A percentile compares a stretch with the other conserved stretches of the same genome.
Conservation (phyloP, 441 rosid genomes). For the Croton setiger region DNA sequence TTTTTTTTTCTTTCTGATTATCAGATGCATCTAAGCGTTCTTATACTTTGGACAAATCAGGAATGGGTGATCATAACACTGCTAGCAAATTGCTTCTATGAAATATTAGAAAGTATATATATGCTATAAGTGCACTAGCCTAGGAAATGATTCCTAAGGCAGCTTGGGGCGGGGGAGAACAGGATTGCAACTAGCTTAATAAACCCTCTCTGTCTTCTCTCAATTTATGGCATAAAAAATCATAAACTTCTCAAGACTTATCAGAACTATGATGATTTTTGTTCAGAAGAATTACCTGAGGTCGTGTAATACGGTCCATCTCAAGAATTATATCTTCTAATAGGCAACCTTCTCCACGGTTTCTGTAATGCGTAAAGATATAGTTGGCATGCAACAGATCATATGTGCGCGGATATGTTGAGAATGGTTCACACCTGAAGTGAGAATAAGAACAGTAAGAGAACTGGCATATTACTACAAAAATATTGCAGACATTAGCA, state of each 20-base stretch:
- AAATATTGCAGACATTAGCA: slow-evolving; percentile 5
- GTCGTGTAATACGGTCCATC: slow-evolving; percentile 84
- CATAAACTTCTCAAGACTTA: too few relatives aligned
- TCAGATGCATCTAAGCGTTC: neutral
- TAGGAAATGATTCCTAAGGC: too few relatives aligned
- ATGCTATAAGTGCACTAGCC: too few relatives aligned
- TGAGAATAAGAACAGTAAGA: slow-evolving; percentile 6
- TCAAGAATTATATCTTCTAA: slow-evolving; percentile 86
- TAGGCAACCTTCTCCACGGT: slow-evolving; percentile 56
- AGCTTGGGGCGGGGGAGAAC: neutral
- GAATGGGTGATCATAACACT: too few relatives aligned
- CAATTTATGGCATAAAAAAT: too few relatives aligned
- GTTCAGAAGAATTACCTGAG: slow-evolving; percentile 52
- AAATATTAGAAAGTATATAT: too few relatives aligned
- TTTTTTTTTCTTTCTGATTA: neutral
- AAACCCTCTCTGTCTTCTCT: too few relatives aligned
- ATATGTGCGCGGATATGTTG: slow-evolving; percentile 90
- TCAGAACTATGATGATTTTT: neutral
- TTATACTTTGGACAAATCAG: neutral
- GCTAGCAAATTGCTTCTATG: too few relatives aligned
- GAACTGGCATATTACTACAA: neutral
- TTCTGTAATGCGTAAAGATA: slow-evolving; percentile 59
- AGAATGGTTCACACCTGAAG: slow-evolving; percentile 88
- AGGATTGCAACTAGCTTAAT: neutral
- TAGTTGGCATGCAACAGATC: slow-evolving; percentile 78